Base-by-base conservation (phyloP, 768 basidiomycete genomes). In the Pseudohyphozyma bogoriensis region DNA sequence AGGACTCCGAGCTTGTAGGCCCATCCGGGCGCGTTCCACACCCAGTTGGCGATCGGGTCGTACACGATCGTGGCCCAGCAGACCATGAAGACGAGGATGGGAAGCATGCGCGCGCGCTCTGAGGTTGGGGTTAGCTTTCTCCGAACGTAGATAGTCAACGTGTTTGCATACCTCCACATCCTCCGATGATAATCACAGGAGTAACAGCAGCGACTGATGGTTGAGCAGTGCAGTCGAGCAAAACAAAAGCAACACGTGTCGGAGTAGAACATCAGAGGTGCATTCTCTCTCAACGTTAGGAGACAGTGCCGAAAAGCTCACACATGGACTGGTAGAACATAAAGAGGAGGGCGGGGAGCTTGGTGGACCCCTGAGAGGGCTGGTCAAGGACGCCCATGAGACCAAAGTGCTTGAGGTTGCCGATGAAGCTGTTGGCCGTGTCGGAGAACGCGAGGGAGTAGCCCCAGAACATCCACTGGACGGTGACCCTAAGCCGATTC, bases 391-490 rank as follows among this genome's bases (percentile, higher is more conserved):
- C 88, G 59, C 82, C 77, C 53, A 80, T 78, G 46, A 91, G 76
- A 24, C 85, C 87, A 67, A 91, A 86, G 74, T 87, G 82, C 39
- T 77, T 77, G 28, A 95, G 81, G 73, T 92, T 83, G 46, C 93
- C 93, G 63, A 99, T 93, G 73, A 79, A 97, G 26, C 12, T 3
- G 5, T n/a, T 22, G 1, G 29, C 29, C 12, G 40, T 54, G n/a
- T 68, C 65, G 33, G 75, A 77, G 50, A 54, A 54, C 8, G 53
- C 40, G 29, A 54, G 40, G 4, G 37, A 29, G 40, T 89, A 92
- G 72, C 92, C 92, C 92, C 92, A 95, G 79, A 93, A 90, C 78
- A 79, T 87, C 89, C 89, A 54, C 15, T 42, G 51, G 31, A 52
- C 4, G 3, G 47, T 45, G 29, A 45, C 24, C n/a, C n/a, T n/a